phyloP scores from a whole-genome alignment of 768 basidiomycete species.

The Boletus eberwhitei region DNA sequence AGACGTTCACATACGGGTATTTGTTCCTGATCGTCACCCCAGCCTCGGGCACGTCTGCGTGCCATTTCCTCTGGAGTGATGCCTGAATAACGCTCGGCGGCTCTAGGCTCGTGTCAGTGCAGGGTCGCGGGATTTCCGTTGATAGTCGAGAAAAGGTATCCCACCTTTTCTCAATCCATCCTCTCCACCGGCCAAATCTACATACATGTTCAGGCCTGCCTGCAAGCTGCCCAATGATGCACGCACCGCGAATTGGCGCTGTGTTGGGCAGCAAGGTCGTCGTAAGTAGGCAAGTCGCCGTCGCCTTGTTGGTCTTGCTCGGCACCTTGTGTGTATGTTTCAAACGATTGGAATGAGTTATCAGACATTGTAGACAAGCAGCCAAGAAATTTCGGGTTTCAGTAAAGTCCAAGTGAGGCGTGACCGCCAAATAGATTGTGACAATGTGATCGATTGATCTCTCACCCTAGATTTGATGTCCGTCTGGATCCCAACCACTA shows the following conservation, averaged over 20 bases:
- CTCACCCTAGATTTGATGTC: neutral
- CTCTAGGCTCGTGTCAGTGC: conserved; percentile 41
- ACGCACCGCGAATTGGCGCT: conserved; percentile 80
- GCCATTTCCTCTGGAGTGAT: conserved; percentile 54
- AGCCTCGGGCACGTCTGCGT: conserved; percentile 63
- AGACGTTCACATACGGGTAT: conserved; percentile 13
- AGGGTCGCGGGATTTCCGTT: neutral
- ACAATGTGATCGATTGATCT: conserved; percentile 21
- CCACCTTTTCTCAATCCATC: conserved; percentile 87
- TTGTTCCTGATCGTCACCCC: conserved; percentile 49
- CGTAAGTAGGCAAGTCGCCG: conserved; percentile 73
- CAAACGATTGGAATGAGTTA: conserved; percentile 23
- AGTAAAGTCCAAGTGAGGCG: neutral
- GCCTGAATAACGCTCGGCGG: conserved; percentile 78
- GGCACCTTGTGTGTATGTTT: conserved; percentile 28
- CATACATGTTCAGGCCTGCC: neutral
- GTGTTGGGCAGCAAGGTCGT: conserved; percentile 70
- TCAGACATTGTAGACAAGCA: conserved; percentile 14
- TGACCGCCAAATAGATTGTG: too few species aligned
- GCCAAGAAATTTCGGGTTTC: neutral
- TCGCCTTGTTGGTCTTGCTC: conserved; percentile 43
- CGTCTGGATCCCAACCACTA: neutral
- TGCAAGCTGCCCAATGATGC: conserved; percentile 1
- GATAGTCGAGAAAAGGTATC: conserved; percentile 5
- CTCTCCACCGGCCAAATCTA: conserved; percentile 83